Base-by-base conservation (phyloP, 768 basidiomycete genomes). In the Rhodocollybia butyracea region DNA sequence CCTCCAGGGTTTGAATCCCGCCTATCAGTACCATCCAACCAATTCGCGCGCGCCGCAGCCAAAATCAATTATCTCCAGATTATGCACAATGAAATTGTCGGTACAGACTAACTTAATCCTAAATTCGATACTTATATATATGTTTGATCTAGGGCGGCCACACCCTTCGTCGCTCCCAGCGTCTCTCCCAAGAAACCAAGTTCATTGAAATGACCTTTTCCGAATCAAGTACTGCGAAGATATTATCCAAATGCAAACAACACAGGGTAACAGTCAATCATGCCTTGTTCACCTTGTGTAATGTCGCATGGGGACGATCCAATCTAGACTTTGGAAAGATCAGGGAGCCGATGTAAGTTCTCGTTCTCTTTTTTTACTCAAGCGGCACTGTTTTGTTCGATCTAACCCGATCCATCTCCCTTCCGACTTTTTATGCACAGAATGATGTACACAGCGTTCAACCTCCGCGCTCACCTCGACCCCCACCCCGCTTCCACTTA, bases 361-460 rank as follows among this genome's bases (percentile, higher is more conserved):
- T 45, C 53, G 26, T 27, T 21, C 15, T 26, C 41, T 5, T 32
- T n/a, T 51, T 12, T n/a, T 13, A 6, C 19, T 50, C n/a, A 21
- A 26, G 29, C 27, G 5, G 5, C 46, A 12, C 26, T 46, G 45
- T 21, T 17, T 30, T 45, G 21, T 29, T 45, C 43, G 43, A 8
- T 19, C 34, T 36, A 17, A 36, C 34, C 7, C 34, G 3, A 24
- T 24, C 43, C 2, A 29, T 15, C 34, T 3, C 27, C 30, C 26
- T 59, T 31, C 32, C 45, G 11, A n/a, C 21, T 45, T 46, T 42
- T 43, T 34, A 32, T n/a, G 38, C 38, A 22, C 50, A 79, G 77
- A 60, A 79, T 88, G 80, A 76, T 88, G 68, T 89, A 89, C 67
- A 84, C 85, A 4, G 86, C 86, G 13, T 69, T 85, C 31, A 89